phyloP scores from a whole-genome alignment of 768 basidiomycete genomes.

The Suillus paluster region DNA sequence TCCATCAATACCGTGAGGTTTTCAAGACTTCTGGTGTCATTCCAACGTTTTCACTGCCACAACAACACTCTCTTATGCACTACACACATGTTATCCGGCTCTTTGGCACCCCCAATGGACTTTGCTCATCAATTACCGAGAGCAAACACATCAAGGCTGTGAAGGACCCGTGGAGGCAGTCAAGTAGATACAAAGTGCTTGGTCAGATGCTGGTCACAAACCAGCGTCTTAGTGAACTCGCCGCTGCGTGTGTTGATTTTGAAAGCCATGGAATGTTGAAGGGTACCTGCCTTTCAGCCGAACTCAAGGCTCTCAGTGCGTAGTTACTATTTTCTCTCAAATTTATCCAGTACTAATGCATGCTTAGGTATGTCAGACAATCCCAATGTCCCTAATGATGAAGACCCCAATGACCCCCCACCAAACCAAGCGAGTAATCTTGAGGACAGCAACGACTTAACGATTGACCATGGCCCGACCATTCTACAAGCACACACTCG shows the following conservation, averaged over 20 bases:
- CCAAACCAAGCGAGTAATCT: background rate
- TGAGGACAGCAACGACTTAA: background rate
- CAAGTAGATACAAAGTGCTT: conserved; percentile 10
- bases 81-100: conserved; percentile 24
- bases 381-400: background rate
- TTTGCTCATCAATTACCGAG: conserved; percentile 24
- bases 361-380: background rate
- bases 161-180: conserved; percentile 25
- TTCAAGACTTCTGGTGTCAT: conserved; percentile 15
- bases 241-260: background rate
- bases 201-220: conserved; percentile 29
- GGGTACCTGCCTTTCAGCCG: background rate
- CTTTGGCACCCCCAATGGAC: conserved; percentile 34
- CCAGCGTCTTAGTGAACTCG: conserved; percentile 21
- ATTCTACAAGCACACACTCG: background rate
- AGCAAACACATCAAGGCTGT: conserved; percentile 28
- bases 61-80: conserved; percentile 24
- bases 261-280: conserved; percentile 23
- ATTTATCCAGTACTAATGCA: background rate
- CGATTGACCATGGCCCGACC: background rate
- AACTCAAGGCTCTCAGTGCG: conserved; percentile 1
- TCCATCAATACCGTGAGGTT: conserved; percentile 23
- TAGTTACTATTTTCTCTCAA: background rate
- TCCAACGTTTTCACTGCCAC: conserved; percentile 17
- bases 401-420: background rate